Conservation (phyloP, 768 basidiomycete species). For the Psilocybe tampanensis region DNA sequence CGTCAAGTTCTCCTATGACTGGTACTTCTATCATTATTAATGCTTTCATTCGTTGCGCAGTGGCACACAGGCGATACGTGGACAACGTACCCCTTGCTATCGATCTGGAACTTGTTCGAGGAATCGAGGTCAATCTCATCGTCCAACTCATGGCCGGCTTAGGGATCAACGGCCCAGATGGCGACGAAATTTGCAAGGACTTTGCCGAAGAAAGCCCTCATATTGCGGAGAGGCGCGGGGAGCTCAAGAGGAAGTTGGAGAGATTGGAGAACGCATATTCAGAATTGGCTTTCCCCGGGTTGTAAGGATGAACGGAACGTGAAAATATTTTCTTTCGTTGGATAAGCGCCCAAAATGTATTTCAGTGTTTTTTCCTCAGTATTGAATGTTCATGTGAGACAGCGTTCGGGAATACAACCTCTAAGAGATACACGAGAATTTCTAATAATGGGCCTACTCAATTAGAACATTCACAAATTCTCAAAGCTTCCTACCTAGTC, state of each 20-base stretch:
- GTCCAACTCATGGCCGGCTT: conserved; percentile 46
- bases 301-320: too few species aligned
- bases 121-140: conserved; percentile 45
- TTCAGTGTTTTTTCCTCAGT: too few species aligned
- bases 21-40: neutral
- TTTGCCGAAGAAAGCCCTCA: conserved; percentile 50
- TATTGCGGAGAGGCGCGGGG: conserved; percentile 43
- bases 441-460: too few species aligned
- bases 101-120: conserved; percentile 53
- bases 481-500: too few species aligned
- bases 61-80: conserved; percentile 52
- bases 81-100: conserved; percentile 61
- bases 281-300: neutral
- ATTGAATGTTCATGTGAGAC: too few species aligned
- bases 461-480: too few species aligned
- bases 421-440: too few species aligned
- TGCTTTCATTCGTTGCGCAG: neutral
- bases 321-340: too few species aligned
- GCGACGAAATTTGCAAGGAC: conserved; percentile 43
- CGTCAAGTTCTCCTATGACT: neutral
- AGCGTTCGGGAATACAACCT: too few species aligned
- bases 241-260: conserved; percentile 49
- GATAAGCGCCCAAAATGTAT: too few species aligned
- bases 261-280: conserved; percentile 34
- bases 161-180: conserved; percentile 49